Evolutionary conservation across 768 basidiomycete species (phyloP), one percentile per base, ranked within the genome.

Genomic region (Suillus hirtellus): DNA sequence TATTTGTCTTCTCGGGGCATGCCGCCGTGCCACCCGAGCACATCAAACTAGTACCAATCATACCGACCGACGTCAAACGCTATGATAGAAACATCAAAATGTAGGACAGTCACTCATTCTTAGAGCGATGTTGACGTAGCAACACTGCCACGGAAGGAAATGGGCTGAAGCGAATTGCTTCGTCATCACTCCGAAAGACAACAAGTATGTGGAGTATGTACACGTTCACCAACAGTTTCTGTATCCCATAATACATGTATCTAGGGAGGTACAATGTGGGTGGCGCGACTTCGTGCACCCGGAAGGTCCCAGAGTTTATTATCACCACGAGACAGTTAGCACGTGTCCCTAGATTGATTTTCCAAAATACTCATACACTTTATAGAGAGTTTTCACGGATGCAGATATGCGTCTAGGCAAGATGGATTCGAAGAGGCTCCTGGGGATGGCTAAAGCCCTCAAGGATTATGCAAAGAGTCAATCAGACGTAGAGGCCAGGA

Each of bases 231-330:
- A 4, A 42, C 24, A 17, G 17, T 21, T 24, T 19, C 27, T 38
- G 35, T 38, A 27, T 56, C 15, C 9, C 40, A 42, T 40, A 40
- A 40, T 58, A 42, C 10, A 58, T 12, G 40, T 24, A 15, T 40
- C 6, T 17, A 61, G 54, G 55, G 19, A 34, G 34, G 37, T 61
- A 17, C 37, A 40, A 9, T 1, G 3, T 11, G 79, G 74, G 1
- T 86, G 85, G 85, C 70, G 59, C 4, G 65, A 76, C 4, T 73
- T 73, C 40, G 70, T 74, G 5, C 71, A 74, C 46, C 69, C 66
- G n/a, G 73, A 73, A 55, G 73, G 73, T 12, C 63, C 65, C 37
- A 66, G 65, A 27, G 68, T 69, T 55, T 74, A 73, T 59, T 71
- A 65, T 59, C 54, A 71, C 50, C n/a, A 44, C 15, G 63, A 69